phyloP scores from a whole-genome alignment of 2,329 filamentous ascomycete genomes.

The Fulvia fulva region DNA sequence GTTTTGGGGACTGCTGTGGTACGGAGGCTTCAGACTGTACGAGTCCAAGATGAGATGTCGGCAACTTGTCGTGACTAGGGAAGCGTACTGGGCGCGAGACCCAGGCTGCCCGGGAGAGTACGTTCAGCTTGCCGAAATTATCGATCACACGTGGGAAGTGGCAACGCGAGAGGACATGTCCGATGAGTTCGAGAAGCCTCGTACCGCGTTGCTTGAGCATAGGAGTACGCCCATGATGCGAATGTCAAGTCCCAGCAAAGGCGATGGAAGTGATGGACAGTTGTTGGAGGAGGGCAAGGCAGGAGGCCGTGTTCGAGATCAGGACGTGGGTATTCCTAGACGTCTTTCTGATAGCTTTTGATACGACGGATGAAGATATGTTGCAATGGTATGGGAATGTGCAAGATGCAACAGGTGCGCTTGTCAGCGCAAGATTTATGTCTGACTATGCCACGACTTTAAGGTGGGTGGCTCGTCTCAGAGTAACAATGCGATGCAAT shows the following conservation, averaged over 20 bases:
- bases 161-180: conserved; percentile 12
- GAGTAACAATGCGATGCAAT: no score
- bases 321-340: background rate
- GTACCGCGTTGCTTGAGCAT: background rate
- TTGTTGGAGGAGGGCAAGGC: background rate
- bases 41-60: conserved; percentile 15
- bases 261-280: background rate
- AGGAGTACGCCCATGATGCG: background rate
- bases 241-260: background rate
- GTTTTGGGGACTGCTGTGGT: conserved; percentile 23
- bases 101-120: conserved; percentile 18
- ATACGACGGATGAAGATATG: no score
- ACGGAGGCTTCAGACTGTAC: conserved; percentile 17
- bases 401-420: no score
- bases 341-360: background rate
- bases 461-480: no score
- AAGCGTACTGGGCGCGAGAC: conserved; percentile 19
- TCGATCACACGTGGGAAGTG: conserved; percentile 23
- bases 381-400: no score
- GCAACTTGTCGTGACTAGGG: conserved; percentile 17
- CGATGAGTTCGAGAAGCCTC: conserved; percentile 11
- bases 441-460: no score
- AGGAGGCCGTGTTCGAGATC: background rate
- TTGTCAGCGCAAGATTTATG: no score
- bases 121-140: conserved; percentile 21